phyloP scores from a whole-genome alignment of 2,329 filamentous ascomycete genomes.

The Penicillium sp. region DNA sequence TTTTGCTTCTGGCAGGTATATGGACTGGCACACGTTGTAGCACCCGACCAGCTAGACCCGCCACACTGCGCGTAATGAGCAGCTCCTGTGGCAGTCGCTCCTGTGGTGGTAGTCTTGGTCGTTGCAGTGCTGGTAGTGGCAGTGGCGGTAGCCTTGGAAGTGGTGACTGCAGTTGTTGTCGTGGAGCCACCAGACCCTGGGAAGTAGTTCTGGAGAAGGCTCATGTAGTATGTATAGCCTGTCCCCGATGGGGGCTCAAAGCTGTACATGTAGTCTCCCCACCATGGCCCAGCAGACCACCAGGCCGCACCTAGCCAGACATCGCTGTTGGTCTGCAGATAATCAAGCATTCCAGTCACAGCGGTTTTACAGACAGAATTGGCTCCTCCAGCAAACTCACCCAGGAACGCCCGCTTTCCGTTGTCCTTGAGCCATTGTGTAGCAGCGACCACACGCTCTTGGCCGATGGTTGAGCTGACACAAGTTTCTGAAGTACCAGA shows the following conservation, averaged over 20 bases:
- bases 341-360: constrained; percentile 53
- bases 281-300: constrained; percentile 64
- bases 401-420: constrained; percentile 57
- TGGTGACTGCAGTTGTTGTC: constrained; percentile 3
- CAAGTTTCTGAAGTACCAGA: constrained; percentile 55
- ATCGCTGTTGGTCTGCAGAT: constrained; percentile 57
- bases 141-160: constrained; percentile 2
- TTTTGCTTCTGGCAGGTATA: constrained; percentile 35
- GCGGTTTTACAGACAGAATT: constrained; percentile 53
- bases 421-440: constrained; percentile 56
- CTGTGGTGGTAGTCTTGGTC: background rate
- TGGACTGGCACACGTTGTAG: constrained; percentile 32
- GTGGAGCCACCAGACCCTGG: background rate
- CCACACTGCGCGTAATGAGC: constrained; percentile 33
- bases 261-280: constrained; percentile 45
- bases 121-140: constrained; percentile 1
- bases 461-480: constrained; percentile 55
- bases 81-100: constrained; percentile 3
- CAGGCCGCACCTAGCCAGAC: constrained; percentile 61
- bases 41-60: constrained; percentile 33
- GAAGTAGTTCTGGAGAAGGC: constrained; percentile 21
- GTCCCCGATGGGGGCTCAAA: constrained; percentile 34
- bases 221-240: constrained; percentile 30
- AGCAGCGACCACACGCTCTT: constrained; percentile 48
- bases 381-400: constrained; percentile 56